phyloP scores from a whole-genome alignment of 257 asterid species.

The Solanum pinnatisectum region DNA sequence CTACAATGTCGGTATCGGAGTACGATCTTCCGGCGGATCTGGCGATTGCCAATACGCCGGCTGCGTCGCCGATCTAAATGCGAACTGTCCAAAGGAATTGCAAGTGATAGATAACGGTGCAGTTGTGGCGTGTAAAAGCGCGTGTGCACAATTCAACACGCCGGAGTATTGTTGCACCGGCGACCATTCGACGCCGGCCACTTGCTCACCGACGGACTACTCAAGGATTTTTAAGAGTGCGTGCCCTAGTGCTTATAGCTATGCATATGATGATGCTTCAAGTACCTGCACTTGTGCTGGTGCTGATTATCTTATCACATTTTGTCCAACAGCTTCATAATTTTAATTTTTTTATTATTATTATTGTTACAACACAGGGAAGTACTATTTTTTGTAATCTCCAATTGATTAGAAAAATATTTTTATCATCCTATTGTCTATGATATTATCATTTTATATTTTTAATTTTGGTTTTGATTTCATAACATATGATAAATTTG shows the following conservation, averaged over 20 bases:
- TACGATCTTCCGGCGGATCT: constrained; percentile 45
- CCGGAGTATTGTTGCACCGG: constrained; percentile 84
- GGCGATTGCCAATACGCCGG: constrained; percentile 68
- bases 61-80: constrained; percentile 39
- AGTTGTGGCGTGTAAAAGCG: constrained; percentile 81
- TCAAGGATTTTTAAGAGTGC: constrained; percentile 65
- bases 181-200: constrained; percentile 48
- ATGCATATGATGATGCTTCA: constrained; percentile 81
- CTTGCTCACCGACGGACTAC: constrained; percentile 61
- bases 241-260: constrained; percentile 85
- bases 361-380: neutral
- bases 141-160: constrained; percentile 46
- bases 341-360: neutral
- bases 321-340: constrained; percentile 42
- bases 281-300: constrained; percentile 72
- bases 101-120: constrained; percentile 31
- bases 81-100: constrained; percentile 49
- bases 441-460: neutral
- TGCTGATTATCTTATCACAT: constrained; percentile 62
- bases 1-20: constrained; percentile 60
- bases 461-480: neutral
- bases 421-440: neutral
- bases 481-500: no score
- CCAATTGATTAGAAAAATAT: neutral
- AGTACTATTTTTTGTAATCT: neutral